A percentile compares a stretch with the other conserved stretches of the same genome.
phyloP scores from a whole-genome alignment of 2,329 filamentous ascomycete genomes.

The Mycogone perniciosa region DNA sequence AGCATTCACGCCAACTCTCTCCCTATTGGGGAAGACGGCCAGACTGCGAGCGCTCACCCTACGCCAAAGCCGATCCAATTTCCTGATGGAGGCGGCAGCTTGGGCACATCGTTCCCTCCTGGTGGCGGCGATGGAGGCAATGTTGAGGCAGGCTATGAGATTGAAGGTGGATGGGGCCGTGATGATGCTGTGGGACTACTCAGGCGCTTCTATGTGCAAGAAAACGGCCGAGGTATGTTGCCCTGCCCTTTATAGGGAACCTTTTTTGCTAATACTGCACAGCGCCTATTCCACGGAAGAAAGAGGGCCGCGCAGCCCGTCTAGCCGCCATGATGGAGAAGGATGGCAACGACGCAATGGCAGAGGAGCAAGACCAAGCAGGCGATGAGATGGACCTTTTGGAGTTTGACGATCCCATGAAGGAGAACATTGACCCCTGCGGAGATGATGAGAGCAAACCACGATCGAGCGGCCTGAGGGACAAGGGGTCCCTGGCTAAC shows the following conservation, averaged over 20 bases:
- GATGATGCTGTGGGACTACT: conserved; percentile 91
- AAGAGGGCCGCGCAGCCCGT: conserved; percentile 49
- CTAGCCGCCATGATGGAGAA: conserved; percentile 46
- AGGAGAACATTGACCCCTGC: conserved; percentile 9
- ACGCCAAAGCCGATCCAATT: conserved; percentile 31
- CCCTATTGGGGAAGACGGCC: conserved; percentile 29
- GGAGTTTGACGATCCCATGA: background rate
- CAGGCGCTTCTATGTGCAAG: conserved; percentile 92
- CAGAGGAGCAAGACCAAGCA: background rate
- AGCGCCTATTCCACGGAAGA: conserved; percentile 49
- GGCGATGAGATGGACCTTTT: background rate
- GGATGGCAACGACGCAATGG: conserved; percentile 23
- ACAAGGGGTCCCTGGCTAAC: background rate
- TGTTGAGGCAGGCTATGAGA: conserved; percentile 72
- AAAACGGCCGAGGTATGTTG: conserved; percentile 78
- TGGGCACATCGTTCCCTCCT: conserved; percentile 32
- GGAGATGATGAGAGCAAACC: background rate
- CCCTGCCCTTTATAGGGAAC: background rate
- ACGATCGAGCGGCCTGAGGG: background rate
- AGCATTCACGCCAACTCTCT: conserved; percentile 65
- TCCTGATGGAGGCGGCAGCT: conserved; percentile 29
- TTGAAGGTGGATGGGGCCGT: conserved; percentile 79
- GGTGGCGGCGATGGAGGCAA: conserved; percentile 54
- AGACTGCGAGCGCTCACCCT: conserved; percentile 36
- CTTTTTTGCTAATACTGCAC: conserved; percentile 14